A percentile compares a stretch with the other conserved stretches of the same genome.
These are phyloP conservation scores for Galerina marginata DNA, from an alignment of 768 basidiomycete genomes.

Conservation along the genomic window DNA sequence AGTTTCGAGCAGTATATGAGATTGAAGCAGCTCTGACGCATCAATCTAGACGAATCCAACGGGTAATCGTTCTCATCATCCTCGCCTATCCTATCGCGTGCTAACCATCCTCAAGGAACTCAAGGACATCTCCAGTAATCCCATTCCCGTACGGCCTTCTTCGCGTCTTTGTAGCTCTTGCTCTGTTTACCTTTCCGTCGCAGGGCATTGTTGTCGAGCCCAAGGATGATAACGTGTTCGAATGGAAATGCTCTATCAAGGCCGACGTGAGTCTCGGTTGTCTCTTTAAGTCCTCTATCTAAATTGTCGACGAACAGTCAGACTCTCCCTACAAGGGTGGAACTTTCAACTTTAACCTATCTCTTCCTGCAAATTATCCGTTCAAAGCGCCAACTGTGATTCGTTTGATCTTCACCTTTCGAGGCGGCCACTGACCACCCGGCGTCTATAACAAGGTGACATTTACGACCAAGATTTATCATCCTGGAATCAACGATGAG, in stretches of 20 bases:
- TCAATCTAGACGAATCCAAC: constrained; percentile 70
- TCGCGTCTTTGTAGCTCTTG: constrained; percentile 13
- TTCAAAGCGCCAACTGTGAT: constrained; percentile 85
- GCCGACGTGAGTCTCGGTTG: constrained; percentile 59
- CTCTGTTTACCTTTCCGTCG: constrained; percentile 7
- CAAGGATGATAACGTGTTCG: constrained; percentile 72
- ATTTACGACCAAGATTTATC: constrained; percentile 87
- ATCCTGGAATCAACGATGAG: constrained; percentile 90
- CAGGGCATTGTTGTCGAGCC: constrained; percentile 70
- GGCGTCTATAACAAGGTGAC: constrained; percentile 57
- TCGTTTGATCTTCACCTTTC: constrained; percentile 7
- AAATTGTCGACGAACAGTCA: constrained; percentile 43
- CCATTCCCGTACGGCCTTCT: constrained; percentile 57
- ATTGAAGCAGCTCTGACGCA: constrained; percentile 23
- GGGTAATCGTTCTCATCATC: constrained; percentile 44
- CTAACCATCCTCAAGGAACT: constrained; percentile 60
- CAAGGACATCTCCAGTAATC: constrained; percentile 60
- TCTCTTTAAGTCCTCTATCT: not conserved
- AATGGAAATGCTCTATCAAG: constrained; percentile 81
- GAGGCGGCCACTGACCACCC: not conserved
- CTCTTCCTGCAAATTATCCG: constrained; percentile 81
- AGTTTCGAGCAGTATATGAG: constrained; percentile 19
- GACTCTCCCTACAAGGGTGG: constrained; percentile 87
- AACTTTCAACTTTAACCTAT: constrained; percentile 74
- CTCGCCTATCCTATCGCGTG: constrained; percentile 9